Evolutionary conservation across 345 rosid species (phyloP), one percentile per base, ranked within the genome.

Genomic region (Sisymbrium irio): DNA sequence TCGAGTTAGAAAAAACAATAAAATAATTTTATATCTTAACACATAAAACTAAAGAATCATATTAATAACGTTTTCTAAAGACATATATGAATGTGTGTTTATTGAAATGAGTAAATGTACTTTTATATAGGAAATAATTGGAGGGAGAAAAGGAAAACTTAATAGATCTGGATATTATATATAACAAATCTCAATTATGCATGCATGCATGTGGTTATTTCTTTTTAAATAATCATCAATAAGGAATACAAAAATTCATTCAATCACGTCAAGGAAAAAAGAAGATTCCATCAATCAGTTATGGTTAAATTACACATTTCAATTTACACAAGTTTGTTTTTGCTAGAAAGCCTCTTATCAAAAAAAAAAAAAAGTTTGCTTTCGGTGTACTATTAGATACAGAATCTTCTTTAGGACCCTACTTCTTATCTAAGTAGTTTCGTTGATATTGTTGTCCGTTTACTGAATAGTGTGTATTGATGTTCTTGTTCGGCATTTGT

Each of bases 341-440:
- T n/a, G n/a, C n/a, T n/a, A n/a, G n/a, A n/a, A n/a, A n/a, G n/a
- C n/a, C n/a, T n/a, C n/a, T n/a, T n/a, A n/a, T n/a, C n/a, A n/a
- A n/a, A n/a, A n/a, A n/a, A n/a, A n/a, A n/a, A n/a, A n/a, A n/a
- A n/a, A n/a, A n/a, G n/a, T n/a, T n/a, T 40, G 12, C 33, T 13
- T 40, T 62, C 9, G 19, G n/a, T 39, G 49, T 18, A 9, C 7
- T 35, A 12, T 57, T 18, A 12, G 12, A 22, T 17, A 17, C 6
- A 3, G 14, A 49, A 22, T 50, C 11, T 35, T 35, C 8, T 32
- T 1, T 56, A 56, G 63, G 27, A 35, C 63, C 44, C 46, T 59
- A 37, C 45, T 57, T 19, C 35, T 28, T 40, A 17, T 28, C 41
- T 30, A 27, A 41, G 76, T 53, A 73, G 64, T 54, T 73, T 63